phyloP scores from a whole-genome alignment of 768 basidiomycete species.

The Tephrocybe sp. region DNA sequence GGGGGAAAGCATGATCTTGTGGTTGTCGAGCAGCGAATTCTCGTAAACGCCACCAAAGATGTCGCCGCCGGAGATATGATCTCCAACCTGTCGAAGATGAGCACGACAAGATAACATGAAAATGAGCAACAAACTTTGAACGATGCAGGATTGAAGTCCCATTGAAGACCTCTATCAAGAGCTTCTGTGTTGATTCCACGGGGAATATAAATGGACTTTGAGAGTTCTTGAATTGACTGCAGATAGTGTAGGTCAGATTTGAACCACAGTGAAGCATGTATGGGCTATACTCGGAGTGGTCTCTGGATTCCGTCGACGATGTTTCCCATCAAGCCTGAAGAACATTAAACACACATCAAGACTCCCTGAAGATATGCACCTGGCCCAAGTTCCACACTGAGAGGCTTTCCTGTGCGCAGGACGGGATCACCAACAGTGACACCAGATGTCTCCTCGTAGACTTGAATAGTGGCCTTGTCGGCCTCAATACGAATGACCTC shows the following conservation, averaged over 20 bases:
- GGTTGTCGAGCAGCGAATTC: conserved; percentile 93
- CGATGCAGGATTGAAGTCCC: conserved; percentile 89
- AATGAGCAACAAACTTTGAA: conserved; percentile 55
- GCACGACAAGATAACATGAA: conserved; percentile 4
- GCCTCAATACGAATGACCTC: conserved; percentile 99
- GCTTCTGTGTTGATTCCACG: conserved; percentile 98
- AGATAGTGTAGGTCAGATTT: conserved; percentile 12
- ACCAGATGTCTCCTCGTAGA: conserved; percentile 98
- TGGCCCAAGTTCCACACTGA: conserved; percentile 96
- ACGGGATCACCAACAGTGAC: conserved; percentile 99
- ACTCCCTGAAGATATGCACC: conserved; percentile 45
- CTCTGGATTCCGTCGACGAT: conserved; percentile 98
- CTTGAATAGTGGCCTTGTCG: conserved; percentile 98
- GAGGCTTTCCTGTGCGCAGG: conserved; percentile 93
- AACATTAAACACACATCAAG: background rate
- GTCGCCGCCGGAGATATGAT: conserved; percentile 96
- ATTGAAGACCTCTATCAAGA: conserved; percentile 80
- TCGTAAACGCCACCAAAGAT: conserved; percentile 95
- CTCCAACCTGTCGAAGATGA: conserved; percentile 64
- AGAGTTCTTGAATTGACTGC: conserved; percentile 90
- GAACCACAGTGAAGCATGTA: background rate
- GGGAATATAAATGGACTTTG: conserved; percentile 99
- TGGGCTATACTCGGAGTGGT: conserved; percentile 69
- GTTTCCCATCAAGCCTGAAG: conserved; percentile 93
- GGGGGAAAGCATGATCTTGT: conserved; percentile 96